Base-by-base conservation (phyloP, 2,329 filamentous ascomycete genomes). In the Ceratocystis harringtonii region DNA sequence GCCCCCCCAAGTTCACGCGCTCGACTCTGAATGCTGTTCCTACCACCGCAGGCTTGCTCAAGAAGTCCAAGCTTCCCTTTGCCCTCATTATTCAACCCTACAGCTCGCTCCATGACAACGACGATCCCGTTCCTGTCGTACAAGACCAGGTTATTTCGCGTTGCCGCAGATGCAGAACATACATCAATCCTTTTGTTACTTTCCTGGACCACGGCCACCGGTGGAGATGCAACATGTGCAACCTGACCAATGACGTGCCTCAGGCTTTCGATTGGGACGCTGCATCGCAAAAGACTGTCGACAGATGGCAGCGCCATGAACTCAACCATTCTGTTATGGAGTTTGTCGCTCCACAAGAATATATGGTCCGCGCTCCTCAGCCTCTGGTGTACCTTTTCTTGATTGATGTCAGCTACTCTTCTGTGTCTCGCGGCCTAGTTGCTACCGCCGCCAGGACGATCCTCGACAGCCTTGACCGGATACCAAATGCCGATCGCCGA, bases 211-310 rank as follows among this genome's bases (percentile, higher is more conserved):
- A 97, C 73, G 94, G 94, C 60, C 94, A 99, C 77, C 84, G 94
- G 73, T 99, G 94, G 94, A 87, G 92, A 72, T 99, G 94, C 79
- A 99, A 99, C 78, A 96, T 99, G 92, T 99, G 94, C 76, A 97
- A 96, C 76, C 80, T 99, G 69, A 96, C 92, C 70, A 99, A 99
- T 74, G 94, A 99, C 71, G 92, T 97, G 48, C 94, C 94, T n/a
- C 94, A 99, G 76, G 92, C 92, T 45, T 99, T 99, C 70, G 94
- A 99, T 74, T 99, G 94, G 94, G 94, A 99, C 76, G 87, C 90
- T 43, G 87, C 90, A 57, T 81, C 91, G 65, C 92, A 97, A 76
- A 92, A 95, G 79, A 88, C 85, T 63, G 87, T 95, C 62, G 92
- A 99, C 74, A 81, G 94, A 73, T 95, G 94, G 88, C 87, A 95